These are phyloP conservation scores for Mesembryanthemum crystallinum DNA, from an alignment of 148 eudicot genomes.

Conservation along the genomic window DNA sequence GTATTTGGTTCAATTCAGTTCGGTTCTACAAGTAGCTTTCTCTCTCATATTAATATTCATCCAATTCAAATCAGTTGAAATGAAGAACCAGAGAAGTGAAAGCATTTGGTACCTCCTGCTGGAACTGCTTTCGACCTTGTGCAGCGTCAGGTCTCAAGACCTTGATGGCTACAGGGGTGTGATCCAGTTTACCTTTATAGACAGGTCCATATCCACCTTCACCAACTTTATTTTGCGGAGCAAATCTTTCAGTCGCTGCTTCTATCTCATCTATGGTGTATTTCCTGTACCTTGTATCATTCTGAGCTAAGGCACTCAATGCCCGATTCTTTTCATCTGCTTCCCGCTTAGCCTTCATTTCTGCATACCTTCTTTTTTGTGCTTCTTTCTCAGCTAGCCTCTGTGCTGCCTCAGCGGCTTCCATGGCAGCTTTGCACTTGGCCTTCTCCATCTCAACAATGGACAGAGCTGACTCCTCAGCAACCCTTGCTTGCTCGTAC, in stretches of 20 bases:
- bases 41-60: too few species aligned
- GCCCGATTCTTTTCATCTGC: slow-evolving; percentile 61
- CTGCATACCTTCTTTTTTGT: slow-evolving; percentile 66
- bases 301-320: slow-evolving; percentile 40
- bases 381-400: slow-evolving; percentile 67
- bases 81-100: too few species aligned
- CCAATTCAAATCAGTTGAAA: too few species aligned
- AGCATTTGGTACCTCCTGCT: slow-evolving; percentile 45
- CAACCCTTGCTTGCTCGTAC: slow-evolving; percentile 46
- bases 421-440: slow-evolving; percentile 65
- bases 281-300: slow-evolving; percentile 58
- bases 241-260: slow-evolving; percentile 53
- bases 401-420: slow-evolving; percentile 85
- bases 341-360: slow-evolving; percentile 56
- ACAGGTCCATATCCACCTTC: slow-evolving; percentile 98
- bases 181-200: slow-evolving; percentile 67
- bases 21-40: too few species aligned
- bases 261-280: slow-evolving; percentile 81
- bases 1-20: too few species aligned
- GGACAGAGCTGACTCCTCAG: slow-evolving; percentile 57
- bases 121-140: slow-evolving; percentile 76
- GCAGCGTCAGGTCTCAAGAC: slow-evolving; percentile 75
- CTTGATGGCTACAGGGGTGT: slow-evolving; percentile 82
- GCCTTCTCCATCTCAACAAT: slow-evolving; percentile 66
- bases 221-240: slow-evolving; percentile 50